Evolutionary conservation across 805 yeast species (phyloP).

Genomic region (Schwanniomyces polymorphus): DNA sequence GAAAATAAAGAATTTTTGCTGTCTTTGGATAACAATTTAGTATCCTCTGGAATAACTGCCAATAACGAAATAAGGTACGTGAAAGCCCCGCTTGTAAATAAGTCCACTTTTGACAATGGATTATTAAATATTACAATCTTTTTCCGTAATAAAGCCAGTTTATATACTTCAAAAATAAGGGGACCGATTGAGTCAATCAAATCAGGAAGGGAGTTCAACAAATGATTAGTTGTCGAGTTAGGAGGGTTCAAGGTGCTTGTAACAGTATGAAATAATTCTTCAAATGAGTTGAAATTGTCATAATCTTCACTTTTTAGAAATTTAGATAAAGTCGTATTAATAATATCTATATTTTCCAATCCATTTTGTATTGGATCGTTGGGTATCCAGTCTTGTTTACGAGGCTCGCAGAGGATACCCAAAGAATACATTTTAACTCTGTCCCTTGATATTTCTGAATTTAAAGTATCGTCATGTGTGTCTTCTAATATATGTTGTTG

Average conservation of each 20-base stretch:
- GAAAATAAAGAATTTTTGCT: conserved; percentile 20
- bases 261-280: conserved; percentile 13
- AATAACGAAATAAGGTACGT: conserved; percentile 59
- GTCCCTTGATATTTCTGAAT: conserved; percentile 15
- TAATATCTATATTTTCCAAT: conserved; percentile 33
- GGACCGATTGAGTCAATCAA: conserved; percentile 62
- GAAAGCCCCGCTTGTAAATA: conserved; percentile 39
- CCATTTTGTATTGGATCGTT: conserved; percentile 35
- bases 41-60: conserved; percentile 63
- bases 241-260: conserved; percentile 5
- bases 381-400: conserved; percentile 30
- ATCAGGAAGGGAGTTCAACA: conserved; percentile 41
- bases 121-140: conserved; percentile 49
- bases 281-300: conserved; percentile 17
- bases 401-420: conserved; percentile 36
- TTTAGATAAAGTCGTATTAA: conserved; percentile 23
- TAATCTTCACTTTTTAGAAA: conserved; percentile 16
- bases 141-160: conserved; percentile 57
- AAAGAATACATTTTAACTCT: conserved; percentile 39
- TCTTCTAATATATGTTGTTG: conserved; percentile 16
- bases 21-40: conserved; percentile 22
- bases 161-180: conserved; percentile 62
- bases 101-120: conserved; percentile 16
- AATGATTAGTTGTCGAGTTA: conserved; percentile 29
- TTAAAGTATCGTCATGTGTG: neutral